These are phyloP conservation scores for Phytomonas francai DNA, from an alignment of 208 protist genomes.

Conservation along the genomic window DNA sequence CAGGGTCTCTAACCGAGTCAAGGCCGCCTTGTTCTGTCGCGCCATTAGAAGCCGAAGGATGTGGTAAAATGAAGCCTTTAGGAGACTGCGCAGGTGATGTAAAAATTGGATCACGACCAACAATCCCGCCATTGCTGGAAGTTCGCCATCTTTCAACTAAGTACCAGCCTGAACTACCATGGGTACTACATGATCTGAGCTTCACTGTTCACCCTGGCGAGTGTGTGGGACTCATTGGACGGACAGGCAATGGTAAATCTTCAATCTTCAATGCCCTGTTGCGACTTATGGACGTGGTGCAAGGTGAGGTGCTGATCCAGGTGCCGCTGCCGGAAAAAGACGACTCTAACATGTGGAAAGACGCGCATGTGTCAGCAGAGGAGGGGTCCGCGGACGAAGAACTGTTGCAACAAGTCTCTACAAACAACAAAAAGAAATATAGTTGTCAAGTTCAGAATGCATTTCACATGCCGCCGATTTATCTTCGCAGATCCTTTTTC, in stretches of 20 bases:
- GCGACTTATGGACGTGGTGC: constrained; percentile 83
- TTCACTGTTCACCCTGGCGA: constrained; percentile 41
- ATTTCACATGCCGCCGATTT: constrained; percentile 3
- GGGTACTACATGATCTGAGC: constrained; percentile 56
- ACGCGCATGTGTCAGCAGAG: neutral
- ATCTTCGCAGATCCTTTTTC: constrained; percentile 81
- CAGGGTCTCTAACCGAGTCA: neutral
- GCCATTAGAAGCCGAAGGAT: neutral
- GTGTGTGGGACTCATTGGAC: constrained; percentile 67
- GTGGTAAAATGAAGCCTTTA: neutral
- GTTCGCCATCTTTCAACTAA: constrained; percentile 50
- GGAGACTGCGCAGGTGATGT: neutral
- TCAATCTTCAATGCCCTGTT: constrained; percentile 75
- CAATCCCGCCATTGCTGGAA: constrained; percentile 26
- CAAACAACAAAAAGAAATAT: neutral
- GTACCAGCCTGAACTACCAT: constrained; percentile 61
- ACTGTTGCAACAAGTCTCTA: neutral
- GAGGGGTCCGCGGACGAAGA: neutral
- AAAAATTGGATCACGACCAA: neutral
- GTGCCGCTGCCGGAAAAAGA: neutral
- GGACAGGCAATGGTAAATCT: constrained; percentile 81
- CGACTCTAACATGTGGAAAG: neutral
- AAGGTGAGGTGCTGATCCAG: constrained; percentile 19
- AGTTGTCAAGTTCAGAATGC: neutral
- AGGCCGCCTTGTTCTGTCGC: neutral